Conservation (phyloP, 805 yeast genomes). For the Candida jianshihensis region DNA sequence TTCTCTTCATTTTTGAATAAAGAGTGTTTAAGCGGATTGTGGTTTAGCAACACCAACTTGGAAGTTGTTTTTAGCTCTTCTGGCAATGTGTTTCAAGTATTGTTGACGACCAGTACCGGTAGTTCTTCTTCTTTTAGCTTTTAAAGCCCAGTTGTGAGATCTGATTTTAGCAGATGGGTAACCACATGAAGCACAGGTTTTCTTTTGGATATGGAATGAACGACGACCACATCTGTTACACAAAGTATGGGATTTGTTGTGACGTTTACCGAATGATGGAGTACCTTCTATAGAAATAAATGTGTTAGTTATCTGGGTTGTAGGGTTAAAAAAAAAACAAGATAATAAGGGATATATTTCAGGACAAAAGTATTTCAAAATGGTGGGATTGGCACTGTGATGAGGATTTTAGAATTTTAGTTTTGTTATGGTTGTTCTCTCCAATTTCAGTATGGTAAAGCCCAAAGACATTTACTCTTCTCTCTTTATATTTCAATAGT, state of each 20-base stretch:
- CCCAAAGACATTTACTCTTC: too few species aligned
- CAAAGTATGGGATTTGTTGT: conserved; percentile 98
- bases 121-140: conserved; percentile 99
- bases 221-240: conserved; percentile 99
- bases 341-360: background rate
- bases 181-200: conserved; percentile 98
- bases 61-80: conserved; percentile 99
- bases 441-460: too few species aligned
- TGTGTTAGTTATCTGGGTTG: conserved; percentile 26
- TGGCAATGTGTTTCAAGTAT: conserved; percentile 92
- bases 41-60: conserved; percentile 77
- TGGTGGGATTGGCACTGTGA: too few species aligned
- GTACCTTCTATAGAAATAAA: conserved; percentile 74
- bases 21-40: conserved; percentile 51
- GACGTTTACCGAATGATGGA: conserved; percentile 99
- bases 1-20: conserved; percentile 5
- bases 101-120: conserved; percentile 99
- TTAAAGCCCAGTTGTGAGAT: conserved; percentile 98
- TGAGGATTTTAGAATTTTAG: too few species aligned
- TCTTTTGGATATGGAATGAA: conserved; percentile 98
- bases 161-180: conserved; percentile 99
- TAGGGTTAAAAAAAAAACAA: background rate
- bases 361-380: too few species aligned
- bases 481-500: too few species aligned
- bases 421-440: too few species aligned